A percentile compares a stretch with the other conserved stretches of the same genome.
phyloP scores from a whole-genome alignment of 495 filamentous ascomycete species.

The Pyronema domesticum region DNA sequence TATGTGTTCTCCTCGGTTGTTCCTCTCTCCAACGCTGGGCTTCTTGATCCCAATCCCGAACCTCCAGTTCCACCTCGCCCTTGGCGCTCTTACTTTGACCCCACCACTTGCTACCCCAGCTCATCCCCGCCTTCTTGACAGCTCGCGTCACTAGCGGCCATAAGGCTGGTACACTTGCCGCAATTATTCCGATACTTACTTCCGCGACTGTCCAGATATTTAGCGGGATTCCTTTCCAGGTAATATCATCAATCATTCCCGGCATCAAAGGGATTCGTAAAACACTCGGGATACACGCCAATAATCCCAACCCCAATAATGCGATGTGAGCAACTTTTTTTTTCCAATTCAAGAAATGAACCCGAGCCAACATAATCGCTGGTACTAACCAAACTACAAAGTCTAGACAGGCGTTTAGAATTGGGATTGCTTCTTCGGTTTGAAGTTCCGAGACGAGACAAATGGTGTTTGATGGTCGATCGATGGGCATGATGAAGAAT shows the following conservation, averaged over 20 bases:
- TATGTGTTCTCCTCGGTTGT: too few species aligned
- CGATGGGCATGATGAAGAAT: not conserved
- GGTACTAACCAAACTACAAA: slow-evolving; percentile 8
- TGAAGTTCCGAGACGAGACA: not conserved
- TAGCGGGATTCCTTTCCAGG: not conserved
- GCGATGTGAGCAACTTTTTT: not conserved
- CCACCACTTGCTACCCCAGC: too few species aligned
- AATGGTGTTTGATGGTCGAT: not conserved
- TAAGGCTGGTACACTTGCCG: not conserved
- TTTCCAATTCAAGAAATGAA: slow-evolving; percentile 3
- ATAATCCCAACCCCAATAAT: not conserved
- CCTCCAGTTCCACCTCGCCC: too few species aligned
- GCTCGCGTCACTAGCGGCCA: too few species aligned
- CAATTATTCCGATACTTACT: not conserved
- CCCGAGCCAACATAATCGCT: slow-evolving; percentile 9
- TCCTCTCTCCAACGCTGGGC: too few species aligned
- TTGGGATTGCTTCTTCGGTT: not conserved
- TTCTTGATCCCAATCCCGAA: too few species aligned
- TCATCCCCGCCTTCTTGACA: too few species aligned
- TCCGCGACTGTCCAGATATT: not conserved
- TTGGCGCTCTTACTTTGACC: too few species aligned
- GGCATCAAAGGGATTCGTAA: not conserved
- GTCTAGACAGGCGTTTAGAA: slow-evolving; percentile 7
- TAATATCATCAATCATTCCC: not conserved
- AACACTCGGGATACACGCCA: not conserved